Evolutionary conservation across 1,284 basidiomycete genomes (phyloP), one percentile per base, ranked within the genome.

Genomic region (Melanopsichium pennsylvanicum): DNA sequence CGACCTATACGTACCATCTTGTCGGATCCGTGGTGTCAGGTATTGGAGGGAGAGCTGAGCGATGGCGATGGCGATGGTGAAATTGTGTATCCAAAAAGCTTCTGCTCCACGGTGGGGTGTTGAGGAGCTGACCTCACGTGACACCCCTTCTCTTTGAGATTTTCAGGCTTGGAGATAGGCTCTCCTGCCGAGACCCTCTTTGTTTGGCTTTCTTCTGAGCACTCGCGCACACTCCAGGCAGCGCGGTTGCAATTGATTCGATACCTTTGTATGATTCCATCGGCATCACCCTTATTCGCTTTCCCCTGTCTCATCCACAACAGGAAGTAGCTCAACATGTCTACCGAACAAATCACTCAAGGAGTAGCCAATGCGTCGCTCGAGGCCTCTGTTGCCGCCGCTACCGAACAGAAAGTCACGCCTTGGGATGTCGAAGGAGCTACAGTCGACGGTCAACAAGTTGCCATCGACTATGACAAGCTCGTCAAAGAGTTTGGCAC

Each of bases 341-440:
- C 55, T 27, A 50, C 69, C 29, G 67, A 72, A 21, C 52, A 67
- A 16, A 54, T 74, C 34, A 60, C 72, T n/a, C 41, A 66, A 39
- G 56, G 62, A 21, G 55, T 75, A 2, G 71, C 59, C 16, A 69
- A 74, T 31, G 22, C 62, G 23, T 71, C 74, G 29, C 46, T 74
- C 27, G 59, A 58, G 31, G 58, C 56, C 13, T 62, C 61, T 5
- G 51, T 52, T 16, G 57, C 61, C 18, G 61, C 56, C 6, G 63
- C 72, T n/a, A 59, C 48, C 42, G 64, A 66, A 18, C 95, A 98
- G 82, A 87, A 92, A 57, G 89, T 99, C 43, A 98, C 95, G 0
- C 96, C 96, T 18, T 99, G 96, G 91, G 93, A 97, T 71, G 96
- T 98, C 6, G 90, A 96, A 76, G 96, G 95, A 38, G 91, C 89